Conservation (phyloP, 2,329 filamentous ascomycete genomes). For the Phialophora verrucosa region DNA sequence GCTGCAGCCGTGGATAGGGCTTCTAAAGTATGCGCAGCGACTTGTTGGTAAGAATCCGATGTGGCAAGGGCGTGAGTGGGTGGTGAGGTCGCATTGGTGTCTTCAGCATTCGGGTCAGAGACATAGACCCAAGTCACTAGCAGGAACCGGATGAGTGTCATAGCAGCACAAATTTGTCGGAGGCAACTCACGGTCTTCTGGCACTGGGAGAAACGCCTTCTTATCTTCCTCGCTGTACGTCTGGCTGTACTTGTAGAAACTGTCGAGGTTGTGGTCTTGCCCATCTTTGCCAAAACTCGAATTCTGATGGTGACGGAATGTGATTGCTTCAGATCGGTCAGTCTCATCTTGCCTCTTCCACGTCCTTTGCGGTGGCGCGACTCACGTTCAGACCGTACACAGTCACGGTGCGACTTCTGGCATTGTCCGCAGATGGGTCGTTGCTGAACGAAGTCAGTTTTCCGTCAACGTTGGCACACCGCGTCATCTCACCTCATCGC, state of each 20-base stretch:
- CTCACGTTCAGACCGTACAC: constrained; percentile 36
- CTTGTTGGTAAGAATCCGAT: constrained; percentile 32
- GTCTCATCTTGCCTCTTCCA: neutral
- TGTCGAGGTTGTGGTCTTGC: constrained; percentile 24
- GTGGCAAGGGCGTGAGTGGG: constrained; percentile 21
- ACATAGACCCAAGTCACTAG: constrained; percentile 35
- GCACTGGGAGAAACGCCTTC: constrained; percentile 32
- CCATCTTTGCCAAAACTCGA: constrained; percentile 41
- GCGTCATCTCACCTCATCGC: constrained; percentile 37
- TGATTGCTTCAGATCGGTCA: constrained; percentile 53
- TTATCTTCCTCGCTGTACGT: constrained; percentile 29
- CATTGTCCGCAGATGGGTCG: constrained; percentile 37
- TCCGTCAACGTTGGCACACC: constrained; percentile 10
- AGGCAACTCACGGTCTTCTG: constrained; percentile 26
- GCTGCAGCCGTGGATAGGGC: constrained; percentile 33
- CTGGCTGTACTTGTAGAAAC: constrained; percentile 34
- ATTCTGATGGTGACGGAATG: constrained; percentile 73
- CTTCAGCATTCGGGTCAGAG: constrained; percentile 31
- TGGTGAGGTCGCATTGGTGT: constrained; percentile 21
- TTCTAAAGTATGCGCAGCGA: constrained; percentile 32
- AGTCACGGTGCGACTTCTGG: constrained; percentile 36
- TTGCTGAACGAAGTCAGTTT: constrained; percentile 25
- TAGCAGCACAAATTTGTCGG: neutral
- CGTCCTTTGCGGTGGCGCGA: neutral
- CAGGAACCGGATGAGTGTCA: constrained; percentile 7